phyloP scores from a whole-genome alignment of 352 stramenopile genomes.

The Labyrinthula sp. region DNA sequence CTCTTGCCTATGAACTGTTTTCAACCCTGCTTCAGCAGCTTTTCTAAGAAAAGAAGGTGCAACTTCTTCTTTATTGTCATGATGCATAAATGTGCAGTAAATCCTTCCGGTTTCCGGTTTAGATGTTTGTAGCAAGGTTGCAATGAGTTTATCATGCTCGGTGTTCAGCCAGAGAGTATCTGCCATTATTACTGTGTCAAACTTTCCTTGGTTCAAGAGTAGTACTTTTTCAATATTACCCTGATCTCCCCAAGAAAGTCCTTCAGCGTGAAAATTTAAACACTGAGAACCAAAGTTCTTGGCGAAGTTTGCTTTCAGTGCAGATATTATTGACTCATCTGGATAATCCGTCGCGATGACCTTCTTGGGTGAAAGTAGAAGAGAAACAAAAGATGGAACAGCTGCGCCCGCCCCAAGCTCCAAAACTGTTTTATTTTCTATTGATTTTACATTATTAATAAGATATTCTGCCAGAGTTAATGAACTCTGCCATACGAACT shows the following conservation, averaged over 20 bases:
- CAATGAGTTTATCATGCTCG: slow-evolving; percentile 14
- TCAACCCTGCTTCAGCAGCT: too few relatives aligned
- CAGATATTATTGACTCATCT: slow-evolving; percentile 14
- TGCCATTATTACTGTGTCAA: slow-evolving; percentile 26
- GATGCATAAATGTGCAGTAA: too few relatives aligned
- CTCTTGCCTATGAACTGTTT: too few relatives aligned
- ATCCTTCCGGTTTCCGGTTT: too few relatives aligned
- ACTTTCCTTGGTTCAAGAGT: background rate
- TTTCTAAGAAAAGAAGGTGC: too few relatives aligned
- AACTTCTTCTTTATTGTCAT: too few relatives aligned
- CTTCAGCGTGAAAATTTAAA: background rate
- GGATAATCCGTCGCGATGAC: slow-evolving; percentile 24
- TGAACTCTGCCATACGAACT: slow-evolving; percentile 22
- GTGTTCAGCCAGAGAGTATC: slow-evolving; percentile 24
- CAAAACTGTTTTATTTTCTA: slow-evolving; percentile 5
- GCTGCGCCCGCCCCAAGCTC: slow-evolving; percentile 21
- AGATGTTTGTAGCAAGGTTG: too few relatives aligned
- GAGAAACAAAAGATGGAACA: slow-evolving; percentile 4
- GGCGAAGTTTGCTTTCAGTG: slow-evolving; percentile 9
- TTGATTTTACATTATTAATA: slow-evolving; percentile 3
- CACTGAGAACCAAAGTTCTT: background rate
- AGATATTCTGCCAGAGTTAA: slow-evolving; percentile 21
- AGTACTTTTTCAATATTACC: background rate
- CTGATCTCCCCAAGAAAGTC: slow-evolving; percentile 21
- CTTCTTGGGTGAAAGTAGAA: background rate